Percentiles rank a stretch among this genome's conserved stretches.
Conservation (phyloP, 257 asterid genomes). For the Penstemon newberryi region DNA sequence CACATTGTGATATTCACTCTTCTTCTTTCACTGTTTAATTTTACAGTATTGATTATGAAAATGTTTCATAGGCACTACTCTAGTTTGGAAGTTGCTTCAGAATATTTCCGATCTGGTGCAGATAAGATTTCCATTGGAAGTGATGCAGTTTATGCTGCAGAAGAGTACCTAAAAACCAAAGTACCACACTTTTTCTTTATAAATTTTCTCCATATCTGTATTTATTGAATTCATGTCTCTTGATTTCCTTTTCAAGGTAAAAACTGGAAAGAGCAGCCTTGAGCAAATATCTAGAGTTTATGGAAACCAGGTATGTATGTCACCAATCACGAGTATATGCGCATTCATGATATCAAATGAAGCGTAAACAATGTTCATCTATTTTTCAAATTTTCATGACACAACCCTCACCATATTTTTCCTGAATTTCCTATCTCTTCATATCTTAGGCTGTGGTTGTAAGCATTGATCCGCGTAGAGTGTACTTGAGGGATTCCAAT, state of each 20-base stretch:
- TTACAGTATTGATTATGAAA: conserved; percentile 9
- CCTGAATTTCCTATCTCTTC: neutral
- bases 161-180: conserved; percentile 76
- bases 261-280: conserved; percentile 87
- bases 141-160: conserved; percentile 98
- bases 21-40: neutral
- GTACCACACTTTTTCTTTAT: conserved; percentile 38
- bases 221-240: conserved; percentile 22
- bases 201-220: conserved; percentile 7
- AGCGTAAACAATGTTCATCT: neutral
- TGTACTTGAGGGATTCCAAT: conserved; percentile 65
- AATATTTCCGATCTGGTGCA: conserved; percentile 96
- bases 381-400: neutral
- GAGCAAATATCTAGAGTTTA: conserved; percentile 92
- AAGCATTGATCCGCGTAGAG: conserved; percentile 94
- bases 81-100: conserved; percentile 97
- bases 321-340: neutral
- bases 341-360: neutral
- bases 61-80: conserved; percentile 69
- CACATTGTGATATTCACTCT: neutral
- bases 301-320: conserved; percentile 77
- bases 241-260: conserved; percentile 49
- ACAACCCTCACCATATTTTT: conserved; percentile 6
- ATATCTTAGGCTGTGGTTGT: conserved; percentile 85
- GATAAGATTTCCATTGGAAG: conserved; percentile 96